These are phyloP conservation scores for Cinnamomum chago DNA, from an alignment of 164 flowering plant species.

Conservation along the genomic window DNA sequence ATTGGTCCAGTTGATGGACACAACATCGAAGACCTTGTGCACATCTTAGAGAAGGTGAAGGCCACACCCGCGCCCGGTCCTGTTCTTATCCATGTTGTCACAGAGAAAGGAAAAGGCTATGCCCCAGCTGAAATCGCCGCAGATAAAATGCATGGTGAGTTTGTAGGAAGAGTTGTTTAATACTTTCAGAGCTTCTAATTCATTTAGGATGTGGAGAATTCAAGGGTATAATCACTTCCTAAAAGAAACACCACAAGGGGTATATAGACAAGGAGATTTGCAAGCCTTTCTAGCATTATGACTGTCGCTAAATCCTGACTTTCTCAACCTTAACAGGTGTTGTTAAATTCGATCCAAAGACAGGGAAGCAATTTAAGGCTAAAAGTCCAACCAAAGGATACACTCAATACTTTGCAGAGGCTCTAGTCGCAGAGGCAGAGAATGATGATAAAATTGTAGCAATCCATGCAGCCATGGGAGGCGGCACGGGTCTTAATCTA, in stretches of 20 bases:
- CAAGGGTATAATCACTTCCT: no score
- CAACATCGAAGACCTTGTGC: slow-evolving; percentile 32
- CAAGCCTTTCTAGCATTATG: no score
- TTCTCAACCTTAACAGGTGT: slow-evolving; percentile 27
- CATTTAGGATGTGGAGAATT: no score
- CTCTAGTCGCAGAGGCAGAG: slow-evolving; percentile 48
- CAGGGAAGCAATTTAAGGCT: slow-evolving; percentile 46
- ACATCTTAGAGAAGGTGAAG: slow-evolving; percentile 33
- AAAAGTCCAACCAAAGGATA: slow-evolving; percentile 29
- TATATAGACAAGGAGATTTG: no score
- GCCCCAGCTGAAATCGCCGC: slow-evolving; percentile 42
- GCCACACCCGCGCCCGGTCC: slow-evolving; percentile 42
- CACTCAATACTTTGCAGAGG: slow-evolving; percentile 42
- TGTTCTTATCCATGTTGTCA: slow-evolving; percentile 40
- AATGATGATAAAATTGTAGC: slow-evolving; percentile 35
- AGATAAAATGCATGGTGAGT: slow-evolving; percentile 45
- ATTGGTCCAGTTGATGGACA: slow-evolving; percentile 29
- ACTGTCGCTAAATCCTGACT: background rate
- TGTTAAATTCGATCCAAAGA: slow-evolving; percentile 42
- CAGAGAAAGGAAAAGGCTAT: slow-evolving; percentile 57
- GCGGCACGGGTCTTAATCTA: slow-evolving; percentile 44
- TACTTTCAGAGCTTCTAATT: no score
- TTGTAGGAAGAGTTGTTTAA: background rate
- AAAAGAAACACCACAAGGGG: no score
- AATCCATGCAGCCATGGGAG: slow-evolving; percentile 59